Evolutionary conservation across 1,284 basidiomycete species (phyloP), one percentile per base, ranked within the genome.

Genomic region (Ganoderma meredithae): DNA sequence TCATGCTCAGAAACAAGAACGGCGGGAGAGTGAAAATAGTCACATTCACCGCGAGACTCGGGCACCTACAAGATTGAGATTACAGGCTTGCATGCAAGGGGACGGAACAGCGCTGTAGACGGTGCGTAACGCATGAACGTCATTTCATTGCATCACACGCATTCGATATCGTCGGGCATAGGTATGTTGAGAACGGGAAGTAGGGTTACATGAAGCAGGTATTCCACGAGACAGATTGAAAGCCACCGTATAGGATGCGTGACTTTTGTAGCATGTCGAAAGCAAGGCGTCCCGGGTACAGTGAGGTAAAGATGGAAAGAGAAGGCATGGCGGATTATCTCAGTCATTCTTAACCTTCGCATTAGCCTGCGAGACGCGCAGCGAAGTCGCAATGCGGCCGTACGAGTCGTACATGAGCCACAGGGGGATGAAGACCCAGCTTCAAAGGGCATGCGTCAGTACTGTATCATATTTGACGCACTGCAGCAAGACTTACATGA

Each of bases 391-490:
- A 69, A 95, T 92, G 69, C 90, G 85, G 1, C 80, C 81, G 70
- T 94, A 95, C 0, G 93, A 93, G 75, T 94, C 90, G 71, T 83
- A 82, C 90, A 95, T 90, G 64, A 95, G 82, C 82, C 85, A 87
- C 15, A 93, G 66, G 1, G 93, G 94, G 71, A 95, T 85, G 65
- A 87, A 74, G 15, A 95, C 92, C 93, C 93, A 95, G 69, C 93
- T 95, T 73, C 33, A 70, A 66, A 19, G 31, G 40, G 19, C 8
- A 39, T n/a, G 3, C 25, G 22, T 62, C 19, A 60, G 40, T 25
- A 25, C 15, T 17, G 25, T 7, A 22, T 39, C 39, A 25, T n/a
- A 22, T 36, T 36, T 9, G 19, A 7, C n/a, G 5, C 12, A n/a
- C 15, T 7, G 22, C 39, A 47, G 22, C n/a, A 31, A 55, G 17